These are phyloP conservation scores for Brettanomyces bruxellensis DNA, from an alignment of 805 yeast genomes.

Conservation along the genomic window DNA sequence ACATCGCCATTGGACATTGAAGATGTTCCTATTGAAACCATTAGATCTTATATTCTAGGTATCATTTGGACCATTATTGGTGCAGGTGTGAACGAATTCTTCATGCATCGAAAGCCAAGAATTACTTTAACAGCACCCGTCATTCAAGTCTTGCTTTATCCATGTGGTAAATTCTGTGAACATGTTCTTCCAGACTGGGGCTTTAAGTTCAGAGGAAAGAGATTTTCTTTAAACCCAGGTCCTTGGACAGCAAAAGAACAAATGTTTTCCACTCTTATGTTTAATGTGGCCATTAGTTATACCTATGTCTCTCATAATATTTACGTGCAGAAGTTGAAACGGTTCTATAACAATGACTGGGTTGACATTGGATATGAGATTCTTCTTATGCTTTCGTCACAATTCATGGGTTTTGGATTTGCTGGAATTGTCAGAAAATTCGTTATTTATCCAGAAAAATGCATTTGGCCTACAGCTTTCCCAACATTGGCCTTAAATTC, in stretches of 20 bases:
- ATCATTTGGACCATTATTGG: conserved; percentile 44
- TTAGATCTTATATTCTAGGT: conserved; percentile 48
- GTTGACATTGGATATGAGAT: conserved; percentile 38
- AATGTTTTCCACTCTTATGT: conserved; percentile 45
- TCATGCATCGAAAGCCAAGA: conserved; percentile 44
- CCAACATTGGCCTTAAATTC: conserved; percentile 50
- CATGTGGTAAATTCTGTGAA: conserved; percentile 30
- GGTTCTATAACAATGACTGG: conserved; percentile 12
- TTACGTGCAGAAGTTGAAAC: conserved; percentile 19
- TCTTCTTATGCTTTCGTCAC: conserved; percentile 44
- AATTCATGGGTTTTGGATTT: conserved; percentile 56
- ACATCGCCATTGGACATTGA: conserved; percentile 53
- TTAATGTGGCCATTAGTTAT: conserved; percentile 25
- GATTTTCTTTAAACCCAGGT: conserved; percentile 44
- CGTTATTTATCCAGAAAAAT: conserved; percentile 53
- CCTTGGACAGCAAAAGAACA: conserved; percentile 61
- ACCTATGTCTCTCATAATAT: conserved; percentile 28
- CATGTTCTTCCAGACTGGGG: conserved; percentile 22
- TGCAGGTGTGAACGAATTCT: conserved; percentile 47
- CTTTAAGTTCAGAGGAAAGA: conserved; percentile 29
- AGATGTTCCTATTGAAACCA: conserved; percentile 37
- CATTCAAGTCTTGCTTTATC: conserved; percentile 37
- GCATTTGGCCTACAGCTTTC: conserved; percentile 64
- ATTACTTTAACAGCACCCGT: conserved; percentile 31
- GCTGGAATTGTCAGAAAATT: conserved; percentile 56